Evolutionary conservation across 2,329 filamentous ascomycete species (phyloP), one percentile per base, ranked within the genome.

Genomic region (Tolypocladium album): DNA sequence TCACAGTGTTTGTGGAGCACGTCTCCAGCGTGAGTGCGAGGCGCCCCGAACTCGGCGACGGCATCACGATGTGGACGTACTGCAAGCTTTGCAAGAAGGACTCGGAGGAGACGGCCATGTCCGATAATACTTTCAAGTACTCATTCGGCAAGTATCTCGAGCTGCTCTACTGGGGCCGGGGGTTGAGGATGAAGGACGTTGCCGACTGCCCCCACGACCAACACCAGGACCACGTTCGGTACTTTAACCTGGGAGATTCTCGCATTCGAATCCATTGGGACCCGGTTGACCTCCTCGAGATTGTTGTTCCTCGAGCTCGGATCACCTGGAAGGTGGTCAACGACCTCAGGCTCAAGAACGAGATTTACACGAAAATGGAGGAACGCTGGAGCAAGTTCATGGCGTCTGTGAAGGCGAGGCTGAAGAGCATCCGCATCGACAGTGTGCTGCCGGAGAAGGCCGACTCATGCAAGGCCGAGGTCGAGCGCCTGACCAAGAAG

Each of bases 121-220:
- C 93, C 0, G 87, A 92, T 60, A 92, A 86, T 67, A 95, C 92
- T 0, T 99, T 92, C 89, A 97, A 95, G 71, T 99, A 99, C 72
- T 99, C 94, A 0, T 96, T 99, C 69, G 94, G 91, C 13, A 99
- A 99, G 73, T 99, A 97, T 68, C 80, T 99, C n/a, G 94, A 99
- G 74, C 79, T 99, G 22, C 92, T 92, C 2, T 97, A 97, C 72
- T 99, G 93, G 92, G 93, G 92, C 69, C 88, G 85, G 50, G 88
- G 90, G 43, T 77, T 97, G 56, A 89, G 87, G 69, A 85, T 87
- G 66, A 86, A 83, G 64, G 86, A 88, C 55, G 85, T 86, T 36
- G 79, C 89, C 43, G 77, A 72, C 58, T 99, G 95, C 70, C 84
- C 89, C 20, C 94, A 99, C 70, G 93, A 99, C 70, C 87, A 97